Evolutionary conservation across 169 alveolate species (phyloP), one percentile per base, ranked within the genome.

Genomic region (Cryptosporidium ubiquitum): DNA sequence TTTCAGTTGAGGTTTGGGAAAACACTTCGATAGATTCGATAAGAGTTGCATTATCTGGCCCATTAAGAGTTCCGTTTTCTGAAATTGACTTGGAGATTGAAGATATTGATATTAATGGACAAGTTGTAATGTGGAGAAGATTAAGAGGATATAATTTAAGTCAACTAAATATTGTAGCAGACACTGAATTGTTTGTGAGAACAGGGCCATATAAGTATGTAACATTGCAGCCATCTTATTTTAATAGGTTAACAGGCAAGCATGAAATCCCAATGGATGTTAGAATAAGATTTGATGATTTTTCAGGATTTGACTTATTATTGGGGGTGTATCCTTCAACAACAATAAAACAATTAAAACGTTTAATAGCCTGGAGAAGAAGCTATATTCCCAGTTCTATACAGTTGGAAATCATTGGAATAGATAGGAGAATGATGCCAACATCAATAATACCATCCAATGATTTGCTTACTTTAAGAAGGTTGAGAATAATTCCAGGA

Each of bases 61-160:
- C 89, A 14, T 33, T 79, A 42, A 79, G 52, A 47, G 79, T 79
- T 9, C 89, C 89, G 12, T 79, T 79, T 79, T 61, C 89, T 7
- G 89, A 79, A 20, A 79, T 79, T 20, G 89, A 79, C 61, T 64
- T 79, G 39, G 89, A 79, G 29, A 64, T 79, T 31, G 89, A 79
- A 31, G 89, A 79, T 79, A 79, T 79, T 37, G 89, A 79, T 61
- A 37, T 64, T 42, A 79, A 79, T 47, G 89, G 89, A 9, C 89
- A 79, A 37, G 89, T 64, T n/a, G 89, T 79, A 26, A 79, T 79
- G 73, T 79, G 89, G 89, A 58, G 89, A 79, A 79, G 89, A 79
- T 47, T 79, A n/a, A 79, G 89, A 79, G 89, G 89, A 5, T 79
- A 79, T 40, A 79, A 37, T 18, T 60, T 79, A 39, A n/a, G 79